These are phyloP conservation scores for Solanum sparsipilum DNA, from an alignment of 257 asterid genomes.

Conservation along the genomic window DNA sequence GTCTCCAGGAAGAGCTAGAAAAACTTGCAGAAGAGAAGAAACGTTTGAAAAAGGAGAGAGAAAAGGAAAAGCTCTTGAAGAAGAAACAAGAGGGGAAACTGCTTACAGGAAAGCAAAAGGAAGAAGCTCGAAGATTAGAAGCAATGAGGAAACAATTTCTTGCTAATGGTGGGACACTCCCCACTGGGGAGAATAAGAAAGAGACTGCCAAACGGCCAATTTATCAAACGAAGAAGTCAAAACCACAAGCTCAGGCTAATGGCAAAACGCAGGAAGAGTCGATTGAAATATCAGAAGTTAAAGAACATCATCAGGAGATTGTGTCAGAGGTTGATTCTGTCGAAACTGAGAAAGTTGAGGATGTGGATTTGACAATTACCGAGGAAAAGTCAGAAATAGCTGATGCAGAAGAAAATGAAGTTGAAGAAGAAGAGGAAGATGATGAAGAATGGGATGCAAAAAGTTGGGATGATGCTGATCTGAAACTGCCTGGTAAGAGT, in stretches of 20 bases:
- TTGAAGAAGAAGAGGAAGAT: conserved; percentile 5
- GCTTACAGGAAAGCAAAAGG: conserved; percentile 83
- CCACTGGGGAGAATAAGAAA: conserved; percentile 39
- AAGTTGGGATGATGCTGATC: conserved; percentile 93
- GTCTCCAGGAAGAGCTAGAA: conserved; percentile 60
- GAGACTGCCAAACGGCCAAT: conserved; percentile 57
- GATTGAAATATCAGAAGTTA: conserved; percentile 30
- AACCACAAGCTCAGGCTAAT: conserved; percentile 58
- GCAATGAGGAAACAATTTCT: conserved; percentile 82
- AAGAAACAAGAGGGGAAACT: conserved; percentile 83
- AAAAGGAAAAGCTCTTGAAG: conserved; percentile 74
- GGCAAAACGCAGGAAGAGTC: conserved; percentile 37
- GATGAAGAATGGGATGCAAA: conserved; percentile 97
- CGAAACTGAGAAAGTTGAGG: conserved; percentile 27
- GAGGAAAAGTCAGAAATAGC: conserved; percentile 30
- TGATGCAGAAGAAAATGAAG: conserved; percentile 47
- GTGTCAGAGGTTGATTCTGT: conserved; percentile 24
- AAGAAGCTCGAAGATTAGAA: conserved; percentile 87
- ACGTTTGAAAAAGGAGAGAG: conserved; percentile 81
- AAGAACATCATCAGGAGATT: conserved; percentile 29
- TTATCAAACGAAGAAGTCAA: conserved; percentile 71
- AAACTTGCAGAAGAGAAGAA: conserved; percentile 75
- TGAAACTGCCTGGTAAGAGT: conserved; percentile 74
- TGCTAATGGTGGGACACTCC: conserved; percentile 39
- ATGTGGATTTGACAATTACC: conserved; percentile 2